A percentile compares a stretch with the other conserved stretches of the same genome.
Evolutionary conservation across 2,329 filamentous ascomycete species (phyloP).

Genomic region (Monosporascus cannonballus): DNA sequence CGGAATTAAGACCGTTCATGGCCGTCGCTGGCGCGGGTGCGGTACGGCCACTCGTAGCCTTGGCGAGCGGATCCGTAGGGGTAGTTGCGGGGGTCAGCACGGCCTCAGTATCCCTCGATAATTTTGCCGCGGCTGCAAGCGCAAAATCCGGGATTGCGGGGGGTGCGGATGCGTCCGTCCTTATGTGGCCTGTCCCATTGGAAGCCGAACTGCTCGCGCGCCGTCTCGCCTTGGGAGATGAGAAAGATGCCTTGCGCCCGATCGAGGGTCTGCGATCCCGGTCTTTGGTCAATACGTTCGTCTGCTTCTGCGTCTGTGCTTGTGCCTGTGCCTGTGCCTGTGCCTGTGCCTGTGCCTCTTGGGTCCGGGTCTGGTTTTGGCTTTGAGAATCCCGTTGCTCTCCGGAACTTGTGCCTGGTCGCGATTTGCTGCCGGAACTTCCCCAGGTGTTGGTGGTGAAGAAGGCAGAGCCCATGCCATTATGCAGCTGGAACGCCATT

Average conservation of each 20-base stretch:
- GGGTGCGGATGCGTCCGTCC: slow-evolving; percentile 40
- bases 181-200: slow-evolving; percentile 22
- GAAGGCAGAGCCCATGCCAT: slow-evolving; percentile 10
- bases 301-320: slow-evolving; percentile 9
- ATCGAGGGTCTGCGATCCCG: slow-evolving; percentile 48
- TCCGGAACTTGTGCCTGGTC: slow-evolving; percentile 31
- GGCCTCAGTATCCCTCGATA: slow-evolving; percentile 26
- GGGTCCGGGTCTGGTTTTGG: neutral
- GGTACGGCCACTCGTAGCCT: slow-evolving; percentile 37
- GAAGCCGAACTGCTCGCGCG: slow-evolving; percentile 37
- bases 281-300: slow-evolving; percentile 35
- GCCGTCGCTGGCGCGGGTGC: slow-evolving; percentile 25
- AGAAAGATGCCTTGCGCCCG: slow-evolving; percentile 48
- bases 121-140: slow-evolving; percentile 42
- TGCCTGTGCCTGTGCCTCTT: neutral
- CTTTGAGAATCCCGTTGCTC: slow-evolving; percentile 13
- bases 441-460: slow-evolving; percentile 26
- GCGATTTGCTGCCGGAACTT: slow-evolving; percentile 18
- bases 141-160: slow-evolving; percentile 50
- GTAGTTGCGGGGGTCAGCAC: slow-evolving; percentile 23
- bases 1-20: slow-evolving; percentile 20
- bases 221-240: slow-evolving; percentile 32
- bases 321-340: neutral
- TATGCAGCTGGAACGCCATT: slow-evolving; percentile 1
- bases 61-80: slow-evolving; percentile 32